These are phyloP conservation scores for Helminthosporium solani DNA, from an alignment of 2,329 filamentous ascomycete genomes.

Conservation along the genomic window DNA sequence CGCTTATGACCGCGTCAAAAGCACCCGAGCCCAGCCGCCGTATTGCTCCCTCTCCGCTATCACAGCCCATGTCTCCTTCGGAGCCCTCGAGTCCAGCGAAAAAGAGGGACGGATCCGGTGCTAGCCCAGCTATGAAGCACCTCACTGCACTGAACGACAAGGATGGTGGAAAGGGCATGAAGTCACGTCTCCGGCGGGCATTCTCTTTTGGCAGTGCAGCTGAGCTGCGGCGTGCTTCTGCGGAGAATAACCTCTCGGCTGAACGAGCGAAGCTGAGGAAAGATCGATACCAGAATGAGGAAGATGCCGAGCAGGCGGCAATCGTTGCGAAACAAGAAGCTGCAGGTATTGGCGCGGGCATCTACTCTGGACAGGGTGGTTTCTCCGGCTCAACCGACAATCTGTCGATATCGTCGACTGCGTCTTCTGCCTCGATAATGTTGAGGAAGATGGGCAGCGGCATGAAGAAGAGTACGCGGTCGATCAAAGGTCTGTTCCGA, in stretches of 20 bases:
- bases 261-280: constrained; percentile 59
- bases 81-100: constrained; percentile 30
- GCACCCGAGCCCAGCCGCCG: constrained; percentile 46
- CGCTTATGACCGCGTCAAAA: constrained; percentile 14
- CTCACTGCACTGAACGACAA: constrained; percentile 85
- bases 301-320: constrained; percentile 84
- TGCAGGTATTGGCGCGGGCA: constrained; percentile 85
- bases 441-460: constrained; percentile 98
- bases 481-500: constrained; percentile 89
- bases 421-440: constrained; percentile 88
- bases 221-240: constrained; percentile 76
- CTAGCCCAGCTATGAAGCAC: constrained; percentile 77
- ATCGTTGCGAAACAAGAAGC: constrained; percentile 94
- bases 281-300: constrained; percentile 52
- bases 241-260: constrained; percentile 56
- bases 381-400: constrained; percentile 95
- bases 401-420: constrained; percentile 84
- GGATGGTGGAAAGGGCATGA: constrained; percentile 74
- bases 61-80: constrained; percentile 44
- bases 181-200: constrained; percentile 82
- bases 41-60: constrained; percentile 50
- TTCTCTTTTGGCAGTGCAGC: constrained; percentile 97
- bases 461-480: constrained; percentile 92
- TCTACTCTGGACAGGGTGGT: constrained; percentile 82
- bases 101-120: constrained; percentile 14